Conservation (phyloP, 1,284 basidiomycete genomes). For the Trametes polyzona region DNA sequence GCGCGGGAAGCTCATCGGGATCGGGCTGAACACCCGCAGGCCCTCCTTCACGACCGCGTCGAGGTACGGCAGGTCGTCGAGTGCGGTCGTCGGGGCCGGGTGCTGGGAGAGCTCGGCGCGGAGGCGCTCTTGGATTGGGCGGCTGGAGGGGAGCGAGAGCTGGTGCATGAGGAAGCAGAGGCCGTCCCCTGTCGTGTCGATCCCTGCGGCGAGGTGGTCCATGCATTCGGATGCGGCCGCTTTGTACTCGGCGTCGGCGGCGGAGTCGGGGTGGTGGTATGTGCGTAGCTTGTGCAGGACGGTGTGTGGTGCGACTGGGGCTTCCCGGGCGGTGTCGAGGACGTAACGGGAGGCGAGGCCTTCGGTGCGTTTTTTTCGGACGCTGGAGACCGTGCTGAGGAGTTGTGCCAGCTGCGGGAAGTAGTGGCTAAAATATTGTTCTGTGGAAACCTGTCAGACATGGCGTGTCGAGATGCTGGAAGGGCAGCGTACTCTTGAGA, state of each 20-base stretch:
- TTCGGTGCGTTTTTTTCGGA: conserved; percentile 1
- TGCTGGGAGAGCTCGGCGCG: conserved; percentile 25
- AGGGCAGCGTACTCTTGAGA: conserved; percentile 13
- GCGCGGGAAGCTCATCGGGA: conserved; percentile 91
- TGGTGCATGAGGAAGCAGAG: conserved; percentile 33
- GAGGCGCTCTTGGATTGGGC: conserved; percentile 22
- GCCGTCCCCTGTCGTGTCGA: conserved; percentile 33
- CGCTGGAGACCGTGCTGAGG: conserved; percentile 7
- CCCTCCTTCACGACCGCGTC: conserved; percentile 92
- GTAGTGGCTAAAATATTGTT: conserved; percentile 25
- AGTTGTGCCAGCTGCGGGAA: conserved; percentile 12
- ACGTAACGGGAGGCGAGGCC: conserved; percentile 19
- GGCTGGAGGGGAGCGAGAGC: conserved; percentile 25
- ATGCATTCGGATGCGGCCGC: conserved; percentile 29
- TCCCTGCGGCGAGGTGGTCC: conserved; percentile 32
- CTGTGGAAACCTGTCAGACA: neutral
- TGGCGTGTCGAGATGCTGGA: neutral
- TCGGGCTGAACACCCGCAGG: conserved; percentile 85
- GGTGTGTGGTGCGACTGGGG: conserved; percentile 17
- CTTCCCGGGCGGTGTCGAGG: conserved; percentile 12
- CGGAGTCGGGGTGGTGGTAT: neutral
- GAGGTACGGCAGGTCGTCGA: conserved; percentile 92
- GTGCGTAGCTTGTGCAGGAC: conserved; percentile 25
- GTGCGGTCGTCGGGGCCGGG: neutral
- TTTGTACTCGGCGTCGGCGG: conserved; percentile 7